A percentile compares a stretch with the other conserved stretches of the same genome.
These are phyloP conservation scores for Suhomyces vadensis DNA, from an alignment of 805 yeast species.

Conservation along the genomic window DNA sequence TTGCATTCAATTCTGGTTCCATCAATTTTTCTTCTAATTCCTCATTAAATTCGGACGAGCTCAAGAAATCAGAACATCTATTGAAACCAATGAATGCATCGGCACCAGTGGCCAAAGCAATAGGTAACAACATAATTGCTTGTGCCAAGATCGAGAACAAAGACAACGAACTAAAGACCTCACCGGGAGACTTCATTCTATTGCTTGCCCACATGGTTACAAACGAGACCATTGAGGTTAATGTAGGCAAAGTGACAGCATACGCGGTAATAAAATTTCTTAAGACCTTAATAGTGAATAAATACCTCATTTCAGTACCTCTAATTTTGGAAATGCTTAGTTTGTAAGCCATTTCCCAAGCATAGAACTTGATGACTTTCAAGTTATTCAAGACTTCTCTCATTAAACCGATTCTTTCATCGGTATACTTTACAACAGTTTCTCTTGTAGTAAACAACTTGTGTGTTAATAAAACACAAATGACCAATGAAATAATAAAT, in stretches of 20 bases:
- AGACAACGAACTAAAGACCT: constrained; percentile 44
- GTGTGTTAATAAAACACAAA: constrained; percentile 37
- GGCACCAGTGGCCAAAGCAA: constrained; percentile 46
- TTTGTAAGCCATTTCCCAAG: constrained; percentile 49
- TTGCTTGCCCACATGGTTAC: constrained; percentile 49
- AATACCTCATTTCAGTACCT: constrained; percentile 39
- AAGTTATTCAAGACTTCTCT: constrained; percentile 43
- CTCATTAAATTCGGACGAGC: constrained; percentile 18
- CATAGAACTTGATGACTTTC: constrained; percentile 46
- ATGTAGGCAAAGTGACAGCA: constrained; percentile 44
- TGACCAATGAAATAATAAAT: constrained; percentile 34
- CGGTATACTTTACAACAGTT: constrained; percentile 39
- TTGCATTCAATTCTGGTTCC: background rate
- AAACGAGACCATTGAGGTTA: constrained; percentile 47
- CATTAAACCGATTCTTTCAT: constrained; percentile 42
- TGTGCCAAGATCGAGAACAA: constrained; percentile 46
- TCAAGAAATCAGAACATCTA: constrained; percentile 25
- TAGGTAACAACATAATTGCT: constrained; percentile 44
- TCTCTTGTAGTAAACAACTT: constrained; percentile 38
- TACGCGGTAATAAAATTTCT: constrained; percentile 45
- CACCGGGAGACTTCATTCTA: constrained; percentile 35
- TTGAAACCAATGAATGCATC: constrained; percentile 45
- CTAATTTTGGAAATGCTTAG: constrained; percentile 36
- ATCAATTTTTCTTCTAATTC: constrained; percentile 12
- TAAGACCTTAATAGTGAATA: constrained; percentile 43